phyloP scores from a whole-genome alignment of 164 flowering plant species.

The Nymphaea colorata region DNA sequence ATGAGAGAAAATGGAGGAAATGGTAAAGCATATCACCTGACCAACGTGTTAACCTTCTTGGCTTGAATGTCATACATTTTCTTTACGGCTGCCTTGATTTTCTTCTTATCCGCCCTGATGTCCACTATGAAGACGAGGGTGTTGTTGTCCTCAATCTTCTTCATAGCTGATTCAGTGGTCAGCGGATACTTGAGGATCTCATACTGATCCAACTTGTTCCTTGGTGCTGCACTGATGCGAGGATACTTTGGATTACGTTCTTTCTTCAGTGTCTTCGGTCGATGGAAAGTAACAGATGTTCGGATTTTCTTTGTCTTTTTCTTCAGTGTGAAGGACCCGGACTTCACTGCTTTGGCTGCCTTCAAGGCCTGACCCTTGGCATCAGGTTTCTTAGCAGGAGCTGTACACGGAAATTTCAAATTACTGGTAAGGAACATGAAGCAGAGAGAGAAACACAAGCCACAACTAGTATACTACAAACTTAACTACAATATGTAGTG shows the following conservation, averaged over 20 bases:
- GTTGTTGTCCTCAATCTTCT: conserved; percentile 69
- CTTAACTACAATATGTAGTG: neutral
- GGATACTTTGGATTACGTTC: conserved; percentile 71
- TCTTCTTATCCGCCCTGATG: conserved; percentile 77
- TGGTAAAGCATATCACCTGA: conserved; percentile 30
- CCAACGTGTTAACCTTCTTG: conserved; percentile 77
- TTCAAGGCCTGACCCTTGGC: conserved; percentile 67
- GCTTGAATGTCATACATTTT: conserved; percentile 85
- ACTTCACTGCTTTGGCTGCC: conserved; percentile 65
- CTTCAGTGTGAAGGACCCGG: conserved; percentile 41
- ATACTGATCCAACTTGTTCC: conserved; percentile 76
- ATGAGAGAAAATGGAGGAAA: neutral
- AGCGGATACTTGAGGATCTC: conserved; percentile 38
- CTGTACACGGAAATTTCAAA: conserved; percentile 7
- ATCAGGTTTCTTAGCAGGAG: conserved; percentile 43
- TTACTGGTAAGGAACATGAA: neutral
- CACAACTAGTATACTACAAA: neutral
- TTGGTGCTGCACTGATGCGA: conserved; percentile 61
- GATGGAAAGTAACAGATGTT: conserved; percentile 61
- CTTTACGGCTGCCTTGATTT: conserved; percentile 70
- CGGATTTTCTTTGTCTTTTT: conserved; percentile 65
- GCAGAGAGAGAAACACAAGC: neutral
- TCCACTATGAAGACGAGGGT: conserved; percentile 82
- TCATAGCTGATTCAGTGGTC: conserved; percentile 10
- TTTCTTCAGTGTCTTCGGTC: conserved; percentile 69